Percentiles rank a stretch among this genome's conserved stretches.
Conservation (phyloP, 2,329 filamentous ascomycete species). For the Beauveria bassiana region DNA sequence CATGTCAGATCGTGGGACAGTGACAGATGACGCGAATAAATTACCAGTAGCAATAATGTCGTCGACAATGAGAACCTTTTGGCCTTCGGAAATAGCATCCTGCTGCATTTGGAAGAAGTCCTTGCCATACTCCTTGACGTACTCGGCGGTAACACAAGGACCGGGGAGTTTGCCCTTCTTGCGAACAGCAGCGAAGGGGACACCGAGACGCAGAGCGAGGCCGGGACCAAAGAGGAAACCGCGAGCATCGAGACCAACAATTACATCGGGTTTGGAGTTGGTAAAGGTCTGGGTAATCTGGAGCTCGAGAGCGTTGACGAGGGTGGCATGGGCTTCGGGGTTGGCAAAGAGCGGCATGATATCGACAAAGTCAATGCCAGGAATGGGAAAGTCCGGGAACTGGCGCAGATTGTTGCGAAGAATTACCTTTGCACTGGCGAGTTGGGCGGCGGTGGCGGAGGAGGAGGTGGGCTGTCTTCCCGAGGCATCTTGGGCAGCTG, state of each 20-base stretch:
- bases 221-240: constrained; percentile 94
- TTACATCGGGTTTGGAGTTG: constrained; percentile 66
- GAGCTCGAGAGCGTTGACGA: constrained; percentile 79
- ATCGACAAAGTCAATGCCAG: constrained; percentile 93
- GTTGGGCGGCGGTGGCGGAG: constrained; percentile 55
- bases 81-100: constrained; percentile 73
- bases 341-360: constrained; percentile 94
- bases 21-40: constrained; percentile 23
- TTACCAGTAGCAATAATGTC: constrained; percentile 97
- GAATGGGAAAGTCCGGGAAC: constrained; percentile 85
- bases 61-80: constrained; percentile 89
- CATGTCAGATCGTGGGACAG: neutral
- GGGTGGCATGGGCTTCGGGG: constrained; percentile 61
- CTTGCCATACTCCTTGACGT: constrained; percentile 91
- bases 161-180: constrained; percentile 96
- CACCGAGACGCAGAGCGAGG: constrained; percentile 73
- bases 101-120: constrained; percentile 96
- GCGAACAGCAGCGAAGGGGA: constrained; percentile 84
- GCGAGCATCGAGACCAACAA: constrained; percentile 87
- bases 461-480: constrained; percentile 55
- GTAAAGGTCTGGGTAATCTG: constrained; percentile 61
- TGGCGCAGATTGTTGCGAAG: constrained; percentile 68
- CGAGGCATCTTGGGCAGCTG: constrained; percentile 47
- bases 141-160: constrained; percentile 74
- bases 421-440: constrained; percentile 62